A percentile compares a stretch with the other conserved stretches of the same genome.
phyloP scores from a whole-genome alignment of 2,329 filamentous ascomycete species.

The Fusarium sambucinum region DNA sequence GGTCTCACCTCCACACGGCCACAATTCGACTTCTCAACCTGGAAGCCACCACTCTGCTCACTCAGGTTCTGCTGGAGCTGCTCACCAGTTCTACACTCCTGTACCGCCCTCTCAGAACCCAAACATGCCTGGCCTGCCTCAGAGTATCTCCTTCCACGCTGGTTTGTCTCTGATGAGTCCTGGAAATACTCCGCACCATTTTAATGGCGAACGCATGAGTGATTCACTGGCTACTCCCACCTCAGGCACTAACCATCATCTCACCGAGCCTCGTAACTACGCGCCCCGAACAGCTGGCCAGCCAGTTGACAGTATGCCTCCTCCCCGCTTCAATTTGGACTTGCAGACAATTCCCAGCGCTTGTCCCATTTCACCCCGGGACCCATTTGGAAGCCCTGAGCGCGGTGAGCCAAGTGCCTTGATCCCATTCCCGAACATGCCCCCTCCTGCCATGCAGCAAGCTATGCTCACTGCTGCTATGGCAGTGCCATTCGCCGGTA shows the following conservation, averaged over 20 bases:
- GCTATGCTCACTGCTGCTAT: slow-evolving; percentile 29
- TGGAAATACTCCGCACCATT: slow-evolving; percentile 33
- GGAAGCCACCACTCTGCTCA: slow-evolving; percentile 3
- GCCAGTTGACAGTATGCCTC: slow-evolving; percentile 48
- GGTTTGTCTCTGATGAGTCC: slow-evolving; percentile 35
- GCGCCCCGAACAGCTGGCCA: slow-evolving; percentile 52
- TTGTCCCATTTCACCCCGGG: slow-evolving; percentile 7
- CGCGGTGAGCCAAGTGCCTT: slow-evolving; percentile 13
- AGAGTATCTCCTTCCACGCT: slow-evolving; percentile 33
- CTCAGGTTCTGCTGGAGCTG: slow-evolving; percentile 5
- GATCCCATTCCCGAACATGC: slow-evolving; percentile 21
- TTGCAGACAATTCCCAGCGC: slow-evolving; percentile 18
- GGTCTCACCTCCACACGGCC: slow-evolving; percentile 18
- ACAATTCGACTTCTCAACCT: slow-evolving; percentile 7
- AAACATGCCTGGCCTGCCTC: slow-evolving; percentile 20
- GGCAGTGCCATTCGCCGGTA: slow-evolving; percentile 29
- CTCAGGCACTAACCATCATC: slow-evolving; percentile 30
- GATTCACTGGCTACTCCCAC: slow-evolving; percentile 25
- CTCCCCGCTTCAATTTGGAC: slow-evolving; percentile 55
- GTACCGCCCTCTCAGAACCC: slow-evolving; percentile 15
- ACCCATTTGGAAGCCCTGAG: slow-evolving; percentile 36
- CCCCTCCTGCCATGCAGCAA: slow-evolving; percentile 23
- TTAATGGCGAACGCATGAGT: neutral
- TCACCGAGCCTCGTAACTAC: slow-evolving; percentile 59
- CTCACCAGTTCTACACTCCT: slow-evolving; percentile 30